A percentile compares a stretch with the other conserved stretches of the same genome.
phyloP scores from a whole-genome alignment of 2,329 filamentous ascomycete species.

The Sporothrix curviconia region DNA sequence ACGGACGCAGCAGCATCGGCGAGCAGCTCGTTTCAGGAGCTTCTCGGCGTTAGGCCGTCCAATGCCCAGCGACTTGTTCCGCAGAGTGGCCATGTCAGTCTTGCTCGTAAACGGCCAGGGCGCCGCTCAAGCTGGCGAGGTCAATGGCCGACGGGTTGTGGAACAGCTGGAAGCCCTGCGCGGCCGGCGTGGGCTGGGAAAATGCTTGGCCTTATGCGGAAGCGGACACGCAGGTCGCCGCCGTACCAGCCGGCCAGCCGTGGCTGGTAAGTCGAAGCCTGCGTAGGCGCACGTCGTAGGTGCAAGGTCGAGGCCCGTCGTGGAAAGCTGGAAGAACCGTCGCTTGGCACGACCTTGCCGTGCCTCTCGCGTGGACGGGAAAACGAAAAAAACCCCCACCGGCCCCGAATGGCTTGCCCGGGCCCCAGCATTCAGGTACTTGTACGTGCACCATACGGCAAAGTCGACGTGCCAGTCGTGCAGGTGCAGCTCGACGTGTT shows the following conservation, averaged over 20 bases:
- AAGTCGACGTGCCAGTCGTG: constrained; percentile 92
- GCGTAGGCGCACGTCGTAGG: constrained; percentile 29
- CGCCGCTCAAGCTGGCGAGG: constrained; percentile 65
- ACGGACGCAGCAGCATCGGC: constrained; percentile 19
- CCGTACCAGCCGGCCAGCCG: constrained; percentile 85
- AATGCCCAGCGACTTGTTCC: constrained; percentile 63
- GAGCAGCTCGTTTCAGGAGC: constrained; percentile 47
- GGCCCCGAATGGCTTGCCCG: no score
- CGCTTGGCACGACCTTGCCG: constrained; percentile 42
- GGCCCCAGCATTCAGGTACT: constrained; percentile 85
- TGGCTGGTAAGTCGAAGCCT: constrained; percentile 46
- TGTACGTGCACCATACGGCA: constrained; percentile 90
- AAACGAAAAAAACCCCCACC: no score
- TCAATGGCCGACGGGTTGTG: constrained; percentile 77
- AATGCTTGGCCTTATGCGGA: constrained; percentile 78
- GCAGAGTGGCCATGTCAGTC: constrained; percentile 61
- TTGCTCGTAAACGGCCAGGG: constrained; percentile 67
- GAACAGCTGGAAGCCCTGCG: constrained; percentile 77
- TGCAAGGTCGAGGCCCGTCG: no score
- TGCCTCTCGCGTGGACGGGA: constrained; percentile 70
- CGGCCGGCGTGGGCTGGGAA: constrained; percentile 71
- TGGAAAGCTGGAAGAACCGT: no score
- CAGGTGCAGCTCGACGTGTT: constrained; percentile 75
- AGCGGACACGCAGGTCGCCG: constrained; percentile 66
- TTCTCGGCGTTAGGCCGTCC: constrained; percentile 74